phyloP scores from a whole-genome alignment of 2,329 filamentous ascomycete genomes.

The Alternaria arbusti region DNA sequence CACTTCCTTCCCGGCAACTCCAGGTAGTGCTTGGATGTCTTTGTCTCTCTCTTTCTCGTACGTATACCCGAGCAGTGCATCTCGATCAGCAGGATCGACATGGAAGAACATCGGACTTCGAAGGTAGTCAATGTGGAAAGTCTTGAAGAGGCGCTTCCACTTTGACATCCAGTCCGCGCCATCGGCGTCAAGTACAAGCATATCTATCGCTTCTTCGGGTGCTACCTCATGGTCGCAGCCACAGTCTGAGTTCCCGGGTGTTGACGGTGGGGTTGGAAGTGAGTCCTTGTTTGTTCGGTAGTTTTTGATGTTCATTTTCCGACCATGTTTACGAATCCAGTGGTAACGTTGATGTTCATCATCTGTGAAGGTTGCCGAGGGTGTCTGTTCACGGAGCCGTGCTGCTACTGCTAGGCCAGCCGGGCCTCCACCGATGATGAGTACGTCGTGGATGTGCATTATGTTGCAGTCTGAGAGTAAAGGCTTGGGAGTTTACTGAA shows the following conservation, averaged over 20 bases:
- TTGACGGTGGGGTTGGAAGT: constrained; percentile 29
- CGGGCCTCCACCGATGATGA: constrained; percentile 76
- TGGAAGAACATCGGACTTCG: constrained; percentile 86
- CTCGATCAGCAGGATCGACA: constrained; percentile 75
- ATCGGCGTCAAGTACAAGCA: constrained; percentile 70
- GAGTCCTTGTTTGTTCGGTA: constrained; percentile 52
- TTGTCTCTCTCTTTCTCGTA: constrained; percentile 65
- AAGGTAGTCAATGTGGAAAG: constrained; percentile 73
- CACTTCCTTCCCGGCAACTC: constrained; percentile 78
- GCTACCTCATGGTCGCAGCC: constrained; percentile 12
- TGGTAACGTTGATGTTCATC: constrained; percentile 83
- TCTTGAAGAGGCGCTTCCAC: constrained; percentile 73
- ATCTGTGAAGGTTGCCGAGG: constrained; percentile 81
- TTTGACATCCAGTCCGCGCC: constrained; percentile 70
- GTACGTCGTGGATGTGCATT: constrained; percentile 64
- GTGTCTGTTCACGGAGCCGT: constrained; percentile 73
- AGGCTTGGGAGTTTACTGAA: background rate
- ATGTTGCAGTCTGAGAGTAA: background rate
- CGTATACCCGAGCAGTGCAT: constrained; percentile 73
- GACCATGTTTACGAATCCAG: constrained; percentile 73
- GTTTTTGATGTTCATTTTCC: constrained; percentile 64
- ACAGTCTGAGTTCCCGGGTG: constrained; percentile 27
- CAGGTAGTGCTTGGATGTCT: constrained; percentile 73
- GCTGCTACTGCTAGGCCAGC: constrained; percentile 77
- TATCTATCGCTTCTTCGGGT: constrained; percentile 25